phyloP scores from a whole-genome alignment of 345 rosid genomes.

The Camelina hispida region DNA sequence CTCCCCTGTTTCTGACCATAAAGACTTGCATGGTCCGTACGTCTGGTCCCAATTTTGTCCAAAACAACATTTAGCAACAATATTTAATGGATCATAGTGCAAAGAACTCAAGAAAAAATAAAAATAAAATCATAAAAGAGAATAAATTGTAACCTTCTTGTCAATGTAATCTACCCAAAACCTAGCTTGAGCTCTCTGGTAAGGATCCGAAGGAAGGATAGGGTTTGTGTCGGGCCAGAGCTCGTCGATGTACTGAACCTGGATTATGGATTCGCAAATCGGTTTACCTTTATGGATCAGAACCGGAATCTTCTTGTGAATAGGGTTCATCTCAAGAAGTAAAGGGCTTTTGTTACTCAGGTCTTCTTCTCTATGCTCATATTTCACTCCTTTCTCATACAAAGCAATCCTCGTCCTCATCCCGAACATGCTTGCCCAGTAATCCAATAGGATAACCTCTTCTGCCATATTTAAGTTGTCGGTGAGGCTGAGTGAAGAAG shows the following conservation, averaged over 20 bases:
- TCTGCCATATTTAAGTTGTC: conserved; percentile 18
- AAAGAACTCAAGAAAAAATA: not conserved
- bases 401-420: conserved; percentile 38
- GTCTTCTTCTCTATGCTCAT: conserved; percentile 34
- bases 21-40: conserved; percentile 13
- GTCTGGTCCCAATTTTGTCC: conserved; percentile 2
- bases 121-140: not conserved
- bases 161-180: conserved; percentile 36
- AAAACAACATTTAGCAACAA: not conserved
- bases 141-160: conserved; percentile 20
- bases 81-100: not conserved
- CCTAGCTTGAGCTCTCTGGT: conserved; percentile 37
- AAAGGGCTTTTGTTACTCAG: conserved; percentile 29
- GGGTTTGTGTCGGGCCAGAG: conserved; percentile 7
- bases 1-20: conserved; percentile 20
- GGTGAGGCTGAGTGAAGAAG: conserved; percentile 5
- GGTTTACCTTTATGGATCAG: conserved; percentile 29
- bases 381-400: conserved; percentile 29
- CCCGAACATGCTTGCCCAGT: conserved; percentile 33
- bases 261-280: conserved; percentile 27
- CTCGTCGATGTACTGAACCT: conserved; percentile 35
- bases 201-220: conserved; percentile 30
- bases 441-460: conserved; percentile 29
- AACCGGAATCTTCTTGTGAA: conserved; percentile 34
- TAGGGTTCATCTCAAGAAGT: conserved; percentile 37